These are phyloP conservation scores for Suillus lakei DNA, from an alignment of 768 basidiomycete species.

Conservation along the genomic window DNA sequence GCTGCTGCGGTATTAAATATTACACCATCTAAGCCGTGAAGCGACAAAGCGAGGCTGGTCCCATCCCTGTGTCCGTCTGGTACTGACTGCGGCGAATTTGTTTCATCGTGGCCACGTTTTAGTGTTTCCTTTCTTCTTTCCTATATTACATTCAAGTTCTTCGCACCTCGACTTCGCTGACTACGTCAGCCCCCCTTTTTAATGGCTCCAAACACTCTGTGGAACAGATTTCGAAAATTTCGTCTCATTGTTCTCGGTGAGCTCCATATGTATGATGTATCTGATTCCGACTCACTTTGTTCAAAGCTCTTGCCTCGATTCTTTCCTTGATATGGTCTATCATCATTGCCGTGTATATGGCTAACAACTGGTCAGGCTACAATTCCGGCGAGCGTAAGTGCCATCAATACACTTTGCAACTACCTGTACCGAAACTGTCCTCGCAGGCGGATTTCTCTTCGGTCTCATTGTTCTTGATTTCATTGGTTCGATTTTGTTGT, in stretches of 20 bases:
- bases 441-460: conserved; percentile 40
- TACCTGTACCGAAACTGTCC: conserved; percentile 3
- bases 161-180: conserved; percentile 10
- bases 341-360: conserved; percentile 38
- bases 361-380: conserved; percentile 41
- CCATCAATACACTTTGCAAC: background rate
- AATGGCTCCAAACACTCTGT: conserved; percentile 29
- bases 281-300: background rate
- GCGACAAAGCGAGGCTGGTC: conserved; percentile 7
- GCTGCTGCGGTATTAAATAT: conserved; percentile 4
- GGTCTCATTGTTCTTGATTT: conserved; percentile 35
- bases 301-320: conserved; percentile 37
- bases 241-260: conserved; percentile 41
- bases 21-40: background rate
- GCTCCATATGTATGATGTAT: conserved; percentile 9
- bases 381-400: conserved; percentile 38
- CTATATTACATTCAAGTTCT: conserved; percentile 8
- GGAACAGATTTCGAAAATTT: conserved; percentile 39
- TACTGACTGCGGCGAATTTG: conserved; percentile 16
- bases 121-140: background rate
- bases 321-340: conserved; percentile 39
- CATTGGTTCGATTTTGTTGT: conserved; percentile 38
- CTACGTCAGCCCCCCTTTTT: conserved; percentile 14
- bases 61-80: conserved; percentile 14
- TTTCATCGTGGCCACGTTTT: conserved; percentile 1